Conservation (phyloP, 2,329 filamentous ascomycete genomes). For the Fusarium sp. region DNA sequence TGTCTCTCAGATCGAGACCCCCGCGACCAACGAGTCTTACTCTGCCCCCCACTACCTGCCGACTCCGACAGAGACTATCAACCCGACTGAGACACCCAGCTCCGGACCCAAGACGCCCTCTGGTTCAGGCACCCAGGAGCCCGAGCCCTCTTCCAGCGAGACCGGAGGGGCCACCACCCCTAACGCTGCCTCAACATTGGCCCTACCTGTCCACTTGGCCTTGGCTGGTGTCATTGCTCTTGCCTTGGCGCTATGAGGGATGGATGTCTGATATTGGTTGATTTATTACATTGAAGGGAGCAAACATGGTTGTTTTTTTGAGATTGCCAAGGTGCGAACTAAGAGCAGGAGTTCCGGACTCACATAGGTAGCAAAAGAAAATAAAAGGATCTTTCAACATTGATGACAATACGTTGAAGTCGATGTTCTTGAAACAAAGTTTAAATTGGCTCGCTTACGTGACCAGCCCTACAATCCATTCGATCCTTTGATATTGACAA, state of each 20-base stretch:
- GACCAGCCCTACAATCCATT: background rate
- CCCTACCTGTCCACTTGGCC: slow-evolving; percentile 23
- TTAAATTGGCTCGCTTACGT: background rate
- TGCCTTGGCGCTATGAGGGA: slow-evolving; percentile 22
- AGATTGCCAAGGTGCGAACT: slow-evolving; percentile 12
- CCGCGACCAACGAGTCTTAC: slow-evolving; percentile 26
- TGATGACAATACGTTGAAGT: background rate
- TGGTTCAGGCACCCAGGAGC: slow-evolving; percentile 10
- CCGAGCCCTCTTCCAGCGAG: slow-evolving; percentile 21
- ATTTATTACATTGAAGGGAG: slow-evolving; percentile 21
- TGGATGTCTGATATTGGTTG: background rate
- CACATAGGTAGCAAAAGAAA: slow-evolving; percentile 12
- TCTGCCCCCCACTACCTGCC: slow-evolving; percentile 32
- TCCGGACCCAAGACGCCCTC: background rate
- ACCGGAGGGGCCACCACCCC: slow-evolving; percentile 13
- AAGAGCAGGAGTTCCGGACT: slow-evolving; percentile 14
- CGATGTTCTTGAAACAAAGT: background rate
- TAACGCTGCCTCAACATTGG: slow-evolving; percentile 29
- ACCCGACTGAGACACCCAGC: slow-evolving; percentile 25
- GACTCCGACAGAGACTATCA: slow-evolving; percentile 34
- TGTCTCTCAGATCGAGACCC: slow-evolving; percentile 35
- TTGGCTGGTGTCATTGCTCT: slow-evolving; percentile 27
- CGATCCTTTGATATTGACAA: background rate
- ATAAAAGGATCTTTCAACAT: slow-evolving; percentile 5
- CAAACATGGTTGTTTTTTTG: slow-evolving; percentile 5